Evolutionary conservation across 441 rosid species (phyloP).

Genomic region (Gossypium davidsonii): DNA sequence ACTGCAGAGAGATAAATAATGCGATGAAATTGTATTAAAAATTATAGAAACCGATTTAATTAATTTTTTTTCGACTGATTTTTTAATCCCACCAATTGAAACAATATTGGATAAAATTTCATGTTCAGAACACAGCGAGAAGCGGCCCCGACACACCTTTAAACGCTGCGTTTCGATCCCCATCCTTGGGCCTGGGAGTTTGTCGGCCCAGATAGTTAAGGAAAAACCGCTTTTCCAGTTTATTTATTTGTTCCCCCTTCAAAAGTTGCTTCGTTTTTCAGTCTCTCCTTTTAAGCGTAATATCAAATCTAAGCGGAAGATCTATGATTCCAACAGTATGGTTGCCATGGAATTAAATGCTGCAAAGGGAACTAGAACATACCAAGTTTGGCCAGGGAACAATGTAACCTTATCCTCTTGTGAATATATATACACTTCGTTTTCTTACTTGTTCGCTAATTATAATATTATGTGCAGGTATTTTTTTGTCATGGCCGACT

Average conservation of each 20-base stretch:
- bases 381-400: constrained; percentile 40
- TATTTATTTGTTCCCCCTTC: not conserved
- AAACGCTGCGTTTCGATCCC: not conserved
- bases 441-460: not conserved
- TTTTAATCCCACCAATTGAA: too few relatives aligned
- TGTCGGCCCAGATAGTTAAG: not conserved
- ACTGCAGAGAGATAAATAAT: too few relatives aligned
- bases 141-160: not conserved
- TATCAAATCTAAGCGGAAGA: not conserved
- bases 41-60: too few relatives aligned
- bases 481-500: constrained; percentile 38
- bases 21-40: too few relatives aligned
- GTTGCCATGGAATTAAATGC: constrained; percentile 11
- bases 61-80: too few relatives aligned
- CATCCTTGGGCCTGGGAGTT: not conserved
- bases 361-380: constrained; percentile 20
- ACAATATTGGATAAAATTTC: too few relatives aligned
- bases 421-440: too few relatives aligned
- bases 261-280: not conserved
- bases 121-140: not conserved
- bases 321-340: constrained; percentile 17
- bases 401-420: constrained; percentile 21
- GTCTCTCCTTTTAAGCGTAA: not conserved
- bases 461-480: constrained; percentile 21
- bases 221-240: not conserved